A percentile compares a stretch with the other conserved stretches of the same genome.
Conservation (phyloP, 1,284 basidiomycete species). For the Pseudozyma tsukubaensis region DNA sequence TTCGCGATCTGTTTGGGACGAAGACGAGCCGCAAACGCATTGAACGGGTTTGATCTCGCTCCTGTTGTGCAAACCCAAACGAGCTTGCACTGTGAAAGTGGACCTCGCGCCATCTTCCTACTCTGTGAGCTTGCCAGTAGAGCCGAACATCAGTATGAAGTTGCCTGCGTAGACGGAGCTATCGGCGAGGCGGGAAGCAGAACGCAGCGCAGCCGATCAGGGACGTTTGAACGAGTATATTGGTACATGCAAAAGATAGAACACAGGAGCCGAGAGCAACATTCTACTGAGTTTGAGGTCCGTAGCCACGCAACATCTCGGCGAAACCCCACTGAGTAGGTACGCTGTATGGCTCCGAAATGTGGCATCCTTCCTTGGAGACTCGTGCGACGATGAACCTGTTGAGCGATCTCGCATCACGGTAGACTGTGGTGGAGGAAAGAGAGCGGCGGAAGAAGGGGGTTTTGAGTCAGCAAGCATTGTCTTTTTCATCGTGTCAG, state of each 20-base stretch:
- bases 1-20: no score
- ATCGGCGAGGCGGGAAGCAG: neutral
- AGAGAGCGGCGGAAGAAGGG: no score
- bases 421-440: conserved; percentile 74
- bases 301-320: conserved; percentile 82
- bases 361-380: conserved; percentile 79
- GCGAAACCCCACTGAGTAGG: conserved; percentile 92
- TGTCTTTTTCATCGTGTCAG: no score
- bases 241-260: conserved; percentile 6
- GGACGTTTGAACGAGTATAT: conserved; percentile 4
- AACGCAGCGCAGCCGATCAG: neutral
- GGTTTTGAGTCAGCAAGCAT: no score
- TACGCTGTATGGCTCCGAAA: conserved; percentile 82
- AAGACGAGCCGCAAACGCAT: no score
- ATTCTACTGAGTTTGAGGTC: conserved; percentile 67
- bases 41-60: no score
- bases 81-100: no score
- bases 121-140: neutral
- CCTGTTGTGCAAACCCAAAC: no score
- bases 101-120: no score
- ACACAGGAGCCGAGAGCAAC: neutral
- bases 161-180: no score
- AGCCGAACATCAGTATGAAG: neutral
- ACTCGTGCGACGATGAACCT: conserved; percentile 98
- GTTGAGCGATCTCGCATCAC: conserved; percentile 94